phyloP scores from a whole-genome alignment of 2,329 filamentous ascomycete species.

The Diaporthe ilicicola region DNA sequence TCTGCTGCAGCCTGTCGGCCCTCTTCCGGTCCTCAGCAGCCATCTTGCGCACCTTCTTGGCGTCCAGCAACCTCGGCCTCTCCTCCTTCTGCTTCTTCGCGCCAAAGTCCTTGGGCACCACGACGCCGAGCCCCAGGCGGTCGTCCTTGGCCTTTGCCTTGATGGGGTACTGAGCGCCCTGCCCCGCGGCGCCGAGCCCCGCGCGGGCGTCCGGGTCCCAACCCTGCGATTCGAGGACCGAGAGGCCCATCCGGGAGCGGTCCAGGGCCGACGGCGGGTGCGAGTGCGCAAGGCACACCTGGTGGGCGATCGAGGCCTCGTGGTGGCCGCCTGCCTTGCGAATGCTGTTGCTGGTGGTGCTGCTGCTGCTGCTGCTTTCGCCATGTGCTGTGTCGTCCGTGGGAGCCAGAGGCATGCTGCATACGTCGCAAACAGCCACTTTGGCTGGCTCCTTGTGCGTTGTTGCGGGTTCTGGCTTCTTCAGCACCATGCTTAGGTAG shows the following conservation, averaged over 20 bases:
- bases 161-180: slow-evolving; percentile 80
- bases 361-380: slow-evolving; percentile 2
- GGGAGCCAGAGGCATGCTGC: slow-evolving; percentile 61
- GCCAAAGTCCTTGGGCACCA: slow-evolving; percentile 50
- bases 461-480: slow-evolving; percentile 37
- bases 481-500: slow-evolving; percentile 74
- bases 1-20: slow-evolving; percentile 69
- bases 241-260: slow-evolving; percentile 73
- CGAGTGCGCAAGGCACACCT: slow-evolving; percentile 73
- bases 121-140: slow-evolving; percentile 75
- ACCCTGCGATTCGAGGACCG: slow-evolving; percentile 71
- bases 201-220: slow-evolving; percentile 78
- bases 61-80: slow-evolving; percentile 65
- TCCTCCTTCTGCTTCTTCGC: slow-evolving; percentile 52
- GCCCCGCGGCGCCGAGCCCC: slow-evolving; percentile 75
- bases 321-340: slow-evolving; percentile 49
- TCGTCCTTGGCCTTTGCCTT: slow-evolving; percentile 77
- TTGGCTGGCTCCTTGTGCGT: slow-evolving; percentile 17
- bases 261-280: slow-evolving; percentile 78
- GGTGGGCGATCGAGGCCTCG: slow-evolving; percentile 73
- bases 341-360: slow-evolving; percentile 37
- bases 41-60: slow-evolving; percentile 73
- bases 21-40: slow-evolving; percentile 69
- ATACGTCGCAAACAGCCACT: slow-evolving; percentile 61
- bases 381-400: slow-evolving; percentile 31